phyloP scores from a whole-genome alignment of 108 stramenopile genomes.

The Nitzschia putrida region DNA sequence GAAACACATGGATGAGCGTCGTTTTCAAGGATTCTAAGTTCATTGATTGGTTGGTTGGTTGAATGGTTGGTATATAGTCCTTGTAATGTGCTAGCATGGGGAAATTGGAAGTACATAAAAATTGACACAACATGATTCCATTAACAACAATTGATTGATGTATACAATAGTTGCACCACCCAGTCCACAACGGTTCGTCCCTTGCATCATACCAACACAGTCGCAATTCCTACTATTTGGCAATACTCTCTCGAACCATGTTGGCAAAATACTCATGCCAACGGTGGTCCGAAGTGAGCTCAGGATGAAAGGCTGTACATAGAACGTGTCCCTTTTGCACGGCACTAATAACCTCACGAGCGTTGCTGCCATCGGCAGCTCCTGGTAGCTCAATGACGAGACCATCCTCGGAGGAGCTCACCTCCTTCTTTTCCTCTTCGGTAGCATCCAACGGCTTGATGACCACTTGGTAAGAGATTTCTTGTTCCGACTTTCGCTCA shows the following conservation, averaged over 20 bases:
- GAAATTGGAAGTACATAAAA: no score
- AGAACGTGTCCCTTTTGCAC: conserved; percentile 79
- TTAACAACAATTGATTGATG: no score
- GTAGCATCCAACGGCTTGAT: conserved; percentile 23
- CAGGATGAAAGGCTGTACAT: conserved; percentile 97
- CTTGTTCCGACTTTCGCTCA: conserved; percentile 58
- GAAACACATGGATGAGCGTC: neutral
- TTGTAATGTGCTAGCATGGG: no score
- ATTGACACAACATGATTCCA: no score
- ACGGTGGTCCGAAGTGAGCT: conserved; percentile 87
- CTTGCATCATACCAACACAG: no score
- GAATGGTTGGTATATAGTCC: no score
- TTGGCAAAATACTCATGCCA: conserved; percentile 95
- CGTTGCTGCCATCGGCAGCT: conserved; percentile 79
- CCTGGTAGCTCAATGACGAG: conserved; percentile 67
- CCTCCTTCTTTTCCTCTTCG: conserved; percentile 41
- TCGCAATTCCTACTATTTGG: neutral
- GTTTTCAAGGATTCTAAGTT: no score
- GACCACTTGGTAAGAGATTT: conserved; percentile 47
- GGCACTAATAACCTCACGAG: conserved; percentile 93
- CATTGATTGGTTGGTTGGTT: no score
- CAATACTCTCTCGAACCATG: conserved; percentile 51
- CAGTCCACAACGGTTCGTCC: no score
- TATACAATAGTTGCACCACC: no score
- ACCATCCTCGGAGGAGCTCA: conserved; percentile 26